Conservation (phyloP, 2,329 filamentous ascomycete genomes). For the Colletotrichum horii region DNA sequence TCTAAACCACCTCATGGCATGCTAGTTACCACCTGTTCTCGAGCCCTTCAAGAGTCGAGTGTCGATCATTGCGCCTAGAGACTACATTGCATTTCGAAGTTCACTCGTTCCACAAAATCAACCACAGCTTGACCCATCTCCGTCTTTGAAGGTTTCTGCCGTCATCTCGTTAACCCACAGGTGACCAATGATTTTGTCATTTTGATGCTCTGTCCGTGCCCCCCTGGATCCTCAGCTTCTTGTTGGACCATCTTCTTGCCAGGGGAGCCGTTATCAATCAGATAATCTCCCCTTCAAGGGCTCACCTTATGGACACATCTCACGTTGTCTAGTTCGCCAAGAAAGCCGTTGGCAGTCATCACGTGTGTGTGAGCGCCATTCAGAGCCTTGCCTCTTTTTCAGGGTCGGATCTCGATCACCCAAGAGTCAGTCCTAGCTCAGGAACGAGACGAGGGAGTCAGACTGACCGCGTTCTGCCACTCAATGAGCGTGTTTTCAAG, state of each 20-base stretch:
- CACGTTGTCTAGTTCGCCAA: not conserved
- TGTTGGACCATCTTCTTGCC: not conserved
- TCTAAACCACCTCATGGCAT: not conserved
- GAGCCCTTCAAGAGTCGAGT: not conserved
- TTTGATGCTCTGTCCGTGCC: not conserved
- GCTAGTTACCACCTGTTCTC: not conserved
- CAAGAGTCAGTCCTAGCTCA: not conserved
- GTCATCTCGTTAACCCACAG: not conserved
- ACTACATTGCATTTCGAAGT: not conserved
- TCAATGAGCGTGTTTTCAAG: not conserved
- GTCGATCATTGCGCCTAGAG: not conserved
- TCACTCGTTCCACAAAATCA: not conserved
- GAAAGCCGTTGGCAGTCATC: not conserved
- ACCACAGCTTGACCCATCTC: not conserved
- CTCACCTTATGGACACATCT: not conserved
- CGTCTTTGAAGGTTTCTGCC: not conserved
- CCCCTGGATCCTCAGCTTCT: not conserved
- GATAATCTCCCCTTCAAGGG: not conserved
- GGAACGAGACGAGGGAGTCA: not conserved
- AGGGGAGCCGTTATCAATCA: constrained; percentile 5
- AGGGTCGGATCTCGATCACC: not conserved
- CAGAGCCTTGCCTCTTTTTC: not conserved
- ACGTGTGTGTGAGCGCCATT: not conserved
- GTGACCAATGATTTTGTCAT: not conserved
- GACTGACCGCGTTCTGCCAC: not conserved